Evolutionary conservation across 2,329 filamentous ascomycete species (phyloP).

Genomic region (Verticillium longisporum): DNA sequence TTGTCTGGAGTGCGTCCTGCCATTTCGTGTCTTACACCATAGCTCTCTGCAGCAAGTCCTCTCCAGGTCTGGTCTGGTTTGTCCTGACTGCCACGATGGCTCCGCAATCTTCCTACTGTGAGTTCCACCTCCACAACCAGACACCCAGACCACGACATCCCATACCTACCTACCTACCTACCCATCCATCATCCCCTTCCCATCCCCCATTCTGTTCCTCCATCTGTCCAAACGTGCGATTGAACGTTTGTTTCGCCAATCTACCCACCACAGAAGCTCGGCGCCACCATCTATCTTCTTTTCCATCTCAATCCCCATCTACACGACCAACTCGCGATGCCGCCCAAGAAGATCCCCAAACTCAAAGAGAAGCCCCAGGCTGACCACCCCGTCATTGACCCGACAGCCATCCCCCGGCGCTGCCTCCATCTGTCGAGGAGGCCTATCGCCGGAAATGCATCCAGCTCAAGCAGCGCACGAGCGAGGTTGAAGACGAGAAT

Average conservation of each 20-base stretch:
- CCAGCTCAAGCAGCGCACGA: conserved; percentile 83
- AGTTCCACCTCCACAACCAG: conserved; percentile 5
- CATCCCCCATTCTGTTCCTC: neutral
- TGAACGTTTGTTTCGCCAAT: neutral
- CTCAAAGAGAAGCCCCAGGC: conserved; percentile 29
- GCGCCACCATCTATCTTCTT: neutral
- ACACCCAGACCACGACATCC: neutral
- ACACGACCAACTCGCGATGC: conserved; percentile 16
- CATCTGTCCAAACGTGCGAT: neutral
- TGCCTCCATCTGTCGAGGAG: conserved; percentile 87
- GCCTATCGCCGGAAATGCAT: conserved; percentile 97
- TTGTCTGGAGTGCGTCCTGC: neutral
- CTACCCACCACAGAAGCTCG: neutral
- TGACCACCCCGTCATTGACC: conserved; percentile 24
- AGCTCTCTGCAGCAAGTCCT: neutral
- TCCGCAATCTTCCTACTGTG: conserved; percentile 11
- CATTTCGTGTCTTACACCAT: neutral
- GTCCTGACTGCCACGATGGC: conserved; percentile 6
- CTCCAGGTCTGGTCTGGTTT: neutral
- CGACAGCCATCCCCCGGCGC: conserved; percentile 48
- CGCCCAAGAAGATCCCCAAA: conserved; percentile 25
- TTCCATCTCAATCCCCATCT: neutral
- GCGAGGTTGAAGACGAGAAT: conserved; percentile 88
- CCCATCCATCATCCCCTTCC: conserved; percentile 2
- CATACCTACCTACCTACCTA: neutral